Conservation (phyloP, 2,329 filamentous ascomycete species). For the Coniochaeta pulveracea region DNA sequence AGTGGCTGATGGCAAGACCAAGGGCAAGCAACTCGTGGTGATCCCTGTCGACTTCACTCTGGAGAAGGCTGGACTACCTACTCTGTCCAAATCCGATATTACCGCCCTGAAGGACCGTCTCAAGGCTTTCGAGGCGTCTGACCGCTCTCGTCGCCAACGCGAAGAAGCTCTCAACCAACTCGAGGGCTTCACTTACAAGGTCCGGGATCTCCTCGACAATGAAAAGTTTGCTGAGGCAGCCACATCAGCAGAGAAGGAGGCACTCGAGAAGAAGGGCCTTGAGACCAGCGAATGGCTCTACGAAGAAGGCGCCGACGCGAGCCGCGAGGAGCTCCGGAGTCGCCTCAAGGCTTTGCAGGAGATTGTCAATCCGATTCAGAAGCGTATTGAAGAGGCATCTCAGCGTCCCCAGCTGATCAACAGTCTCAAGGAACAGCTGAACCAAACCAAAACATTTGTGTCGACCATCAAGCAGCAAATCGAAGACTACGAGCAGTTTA, state of each 20-base stretch:
- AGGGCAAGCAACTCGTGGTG: slow-evolving; percentile 46
- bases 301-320: slow-evolving; percentile 67
- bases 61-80: slow-evolving; percentile 37
- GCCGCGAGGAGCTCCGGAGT: slow-evolving; percentile 60
- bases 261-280: slow-evolving; percentile 57
- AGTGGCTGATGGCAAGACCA: slow-evolving; percentile 41
- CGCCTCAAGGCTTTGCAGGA: slow-evolving; percentile 68
- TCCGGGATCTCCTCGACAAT: slow-evolving; percentile 71
- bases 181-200: slow-evolving; percentile 86
- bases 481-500: slow-evolving; percentile 51
- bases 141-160: slow-evolving; percentile 61
- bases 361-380: slow-evolving; percentile 67
- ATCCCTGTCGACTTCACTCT: slow-evolving; percentile 39
- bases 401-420: slow-evolving; percentile 61
- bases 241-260: slow-evolving; percentile 53
- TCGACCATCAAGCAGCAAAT: slow-evolving; percentile 61
- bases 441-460: slow-evolving; percentile 60
- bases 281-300: slow-evolving; percentile 84
- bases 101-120: slow-evolving; percentile 56
- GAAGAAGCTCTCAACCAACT: slow-evolving; percentile 87
- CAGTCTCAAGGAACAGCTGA: slow-evolving; percentile 57
- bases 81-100: slow-evolving; percentile 36
- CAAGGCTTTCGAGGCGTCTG: slow-evolving; percentile 75
- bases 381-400: slow-evolving; percentile 59
- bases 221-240: slow-evolving; percentile 63